These are phyloP conservation scores for Salvia sclarea DNA, from an alignment of 305 asterid genomes.

Conservation along the genomic window DNA sequence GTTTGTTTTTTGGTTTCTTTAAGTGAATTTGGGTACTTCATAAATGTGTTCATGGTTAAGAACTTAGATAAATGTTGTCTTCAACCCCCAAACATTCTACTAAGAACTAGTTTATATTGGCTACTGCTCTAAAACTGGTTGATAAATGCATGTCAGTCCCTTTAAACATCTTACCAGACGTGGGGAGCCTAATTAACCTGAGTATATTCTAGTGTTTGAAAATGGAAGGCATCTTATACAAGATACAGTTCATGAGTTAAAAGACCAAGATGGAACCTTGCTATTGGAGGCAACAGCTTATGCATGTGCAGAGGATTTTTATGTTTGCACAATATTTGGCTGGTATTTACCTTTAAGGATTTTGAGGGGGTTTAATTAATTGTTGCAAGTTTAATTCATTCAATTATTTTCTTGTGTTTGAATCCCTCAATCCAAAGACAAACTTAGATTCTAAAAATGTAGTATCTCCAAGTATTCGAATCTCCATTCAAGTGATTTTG, in stretches of 20 bases:
- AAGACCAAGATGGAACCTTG: not conserved
- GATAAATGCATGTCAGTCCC: not conserved
- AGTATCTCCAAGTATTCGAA: not conserved
- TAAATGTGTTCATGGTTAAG: not conserved
- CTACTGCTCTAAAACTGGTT: not conserved
- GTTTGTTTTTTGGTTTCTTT: no score
- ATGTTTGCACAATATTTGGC: not conserved
- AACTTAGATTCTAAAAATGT: not conserved
- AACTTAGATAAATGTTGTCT: not conserved
- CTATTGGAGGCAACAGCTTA: not conserved
- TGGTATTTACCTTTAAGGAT: constrained; percentile 3
- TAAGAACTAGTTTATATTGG: not conserved
- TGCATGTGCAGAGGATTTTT: not conserved
- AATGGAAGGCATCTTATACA: not conserved
- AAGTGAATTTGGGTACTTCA: not conserved
- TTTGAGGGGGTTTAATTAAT: not conserved
- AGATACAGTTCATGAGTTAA: not conserved
- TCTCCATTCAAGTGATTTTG: not conserved
- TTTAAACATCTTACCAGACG: not conserved
- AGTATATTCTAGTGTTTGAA: not conserved
- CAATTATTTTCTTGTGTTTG: not conserved
- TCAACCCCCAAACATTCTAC: not conserved
- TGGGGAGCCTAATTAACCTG: not conserved
- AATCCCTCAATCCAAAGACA: not conserved
- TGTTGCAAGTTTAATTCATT: not conserved